phyloP scores from a whole-genome alignment of 2,329 filamentous ascomycete species.

The Sclerotinia glacialis region DNA sequence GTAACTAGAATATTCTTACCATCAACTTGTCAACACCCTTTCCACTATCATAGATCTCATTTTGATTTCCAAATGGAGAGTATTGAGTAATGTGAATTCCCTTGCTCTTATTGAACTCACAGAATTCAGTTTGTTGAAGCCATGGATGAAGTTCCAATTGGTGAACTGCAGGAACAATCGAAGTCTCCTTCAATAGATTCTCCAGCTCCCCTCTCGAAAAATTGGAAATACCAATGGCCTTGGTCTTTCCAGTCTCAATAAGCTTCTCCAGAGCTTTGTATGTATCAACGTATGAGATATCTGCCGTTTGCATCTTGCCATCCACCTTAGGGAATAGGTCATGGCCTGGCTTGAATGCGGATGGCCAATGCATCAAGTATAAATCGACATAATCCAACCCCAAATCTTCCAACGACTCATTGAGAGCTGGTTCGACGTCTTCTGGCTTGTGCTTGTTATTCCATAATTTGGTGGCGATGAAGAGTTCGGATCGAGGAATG shows the following conservation, averaged over 20 bases:
- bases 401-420: constrained; percentile 69
- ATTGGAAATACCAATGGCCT: constrained; percentile 47
- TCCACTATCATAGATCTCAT: constrained; percentile 59
- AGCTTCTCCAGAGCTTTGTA: constrained; percentile 75
- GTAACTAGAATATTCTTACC: constrained; percentile 22
- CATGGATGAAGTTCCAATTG: constrained; percentile 61
- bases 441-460: constrained; percentile 73
- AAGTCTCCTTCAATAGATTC: constrained; percentile 43
- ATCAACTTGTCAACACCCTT: constrained; percentile 54
- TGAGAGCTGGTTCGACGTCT: constrained; percentile 54
- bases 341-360: constrained; percentile 72
- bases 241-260: constrained; percentile 56
- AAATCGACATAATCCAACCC: constrained; percentile 80
- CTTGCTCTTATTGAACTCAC: constrained; percentile 49
- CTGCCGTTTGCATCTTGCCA: constrained; percentile 40
- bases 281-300: constrained; percentile 63
- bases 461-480: constrained; percentile 67
- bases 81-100: constrained; percentile 55
- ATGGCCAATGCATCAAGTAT: constrained; percentile 79
- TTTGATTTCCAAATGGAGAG: constrained; percentile 52
- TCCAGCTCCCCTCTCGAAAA: constrained; percentile 41
- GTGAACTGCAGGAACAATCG: constrained; percentile 53
- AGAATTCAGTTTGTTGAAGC: constrained; percentile 52
- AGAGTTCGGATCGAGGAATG: constrained; percentile 61
- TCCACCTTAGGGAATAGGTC: constrained; percentile 34